These are phyloP conservation scores for Perkinsela sp. DNA, from an alignment of 208 protist species.

Conservation along the genomic window DNA sequence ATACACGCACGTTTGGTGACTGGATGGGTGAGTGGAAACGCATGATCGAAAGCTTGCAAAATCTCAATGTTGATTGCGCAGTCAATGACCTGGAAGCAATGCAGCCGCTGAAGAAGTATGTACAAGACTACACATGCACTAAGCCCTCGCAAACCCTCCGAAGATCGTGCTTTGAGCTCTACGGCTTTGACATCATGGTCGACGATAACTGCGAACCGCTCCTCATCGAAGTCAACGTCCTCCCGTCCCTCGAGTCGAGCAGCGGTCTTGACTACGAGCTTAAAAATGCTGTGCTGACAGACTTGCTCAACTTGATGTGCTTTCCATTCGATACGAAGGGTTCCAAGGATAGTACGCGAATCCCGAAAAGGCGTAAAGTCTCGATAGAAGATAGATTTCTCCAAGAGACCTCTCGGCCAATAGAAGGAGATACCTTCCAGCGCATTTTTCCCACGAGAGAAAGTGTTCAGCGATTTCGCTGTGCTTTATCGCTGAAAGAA, in stretches of 20 bases:
- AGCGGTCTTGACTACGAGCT: conserved; percentile 47
- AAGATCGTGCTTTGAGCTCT: conserved; percentile 51
- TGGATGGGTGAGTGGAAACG: not conserved
- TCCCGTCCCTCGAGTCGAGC: conserved; percentile 58
- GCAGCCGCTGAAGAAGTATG: not conserved
- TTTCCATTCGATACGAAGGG: too few relatives aligned
- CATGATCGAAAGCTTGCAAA: not conserved
- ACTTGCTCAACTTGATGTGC: conserved; percentile 50
- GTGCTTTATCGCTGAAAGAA: too few relatives aligned
- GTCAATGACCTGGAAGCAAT: not conserved
- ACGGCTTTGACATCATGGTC: conserved; percentile 67
- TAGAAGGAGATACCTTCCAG: not conserved
- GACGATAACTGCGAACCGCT: conserved; percentile 25
- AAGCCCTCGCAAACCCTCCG: conserved; percentile 13
- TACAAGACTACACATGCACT: conserved; percentile 18
- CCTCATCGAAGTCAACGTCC: conserved; percentile 65
- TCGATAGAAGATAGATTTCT: not conserved
- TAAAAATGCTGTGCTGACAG: conserved; percentile 49
- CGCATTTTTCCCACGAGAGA: not conserved
- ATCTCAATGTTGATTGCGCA: not conserved
- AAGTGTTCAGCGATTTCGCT: not conserved
- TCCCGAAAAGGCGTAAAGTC: not conserved
- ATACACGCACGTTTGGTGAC: not conserved
- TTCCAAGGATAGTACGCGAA: too few relatives aligned
- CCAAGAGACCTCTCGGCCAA: not conserved